Evolutionary conservation across 2,329 filamentous ascomycete species (phyloP).

Genomic region (Thelonectria olida): DNA sequence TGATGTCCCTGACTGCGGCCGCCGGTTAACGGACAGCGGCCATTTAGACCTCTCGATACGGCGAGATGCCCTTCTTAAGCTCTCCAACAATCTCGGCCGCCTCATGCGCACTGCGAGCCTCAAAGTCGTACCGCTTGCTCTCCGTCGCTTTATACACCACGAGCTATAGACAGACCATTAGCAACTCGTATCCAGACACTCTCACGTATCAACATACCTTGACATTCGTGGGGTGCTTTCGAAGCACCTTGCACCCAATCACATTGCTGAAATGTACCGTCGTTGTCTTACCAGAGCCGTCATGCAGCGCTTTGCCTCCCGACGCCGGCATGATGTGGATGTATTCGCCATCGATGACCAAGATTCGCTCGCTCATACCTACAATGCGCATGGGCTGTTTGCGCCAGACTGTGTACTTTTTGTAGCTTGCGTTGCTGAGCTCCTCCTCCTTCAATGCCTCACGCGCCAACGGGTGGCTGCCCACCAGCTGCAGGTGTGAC

Average conservation of each 20-base stretch:
- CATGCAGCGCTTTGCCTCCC: conserved; percentile 71
- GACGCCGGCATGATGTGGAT: conserved; percentile 83
- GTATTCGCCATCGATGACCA: conserved; percentile 87
- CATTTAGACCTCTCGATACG: conserved; percentile 62
- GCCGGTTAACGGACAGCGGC: background rate
- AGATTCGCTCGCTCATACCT: conserved; percentile 76
- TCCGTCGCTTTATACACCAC: conserved; percentile 80
- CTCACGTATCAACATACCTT: conserved; percentile 59
- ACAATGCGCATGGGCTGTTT: conserved; percentile 86
- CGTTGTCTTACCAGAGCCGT: conserved; percentile 75
- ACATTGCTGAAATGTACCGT: conserved; percentile 86
- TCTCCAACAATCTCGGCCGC: conserved; percentile 82
- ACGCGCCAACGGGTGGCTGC: conserved; percentile 73
- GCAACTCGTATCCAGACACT: background rate
- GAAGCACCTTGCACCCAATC: conserved; percentile 81
- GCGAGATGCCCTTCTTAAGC: conserved; percentile 78
- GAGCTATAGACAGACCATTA: conserved; percentile 52
- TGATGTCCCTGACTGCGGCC: too few species aligned
- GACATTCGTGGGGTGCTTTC: conserved; percentile 83
- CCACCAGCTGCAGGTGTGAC: conserved; percentile 58
- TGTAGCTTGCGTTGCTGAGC: conserved; percentile 68
- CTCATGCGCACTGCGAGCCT: conserved; percentile 76
- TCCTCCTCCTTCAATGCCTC: conserved; percentile 69
- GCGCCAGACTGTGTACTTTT: conserved; percentile 82
- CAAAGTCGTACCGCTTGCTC: conserved; percentile 86